A percentile compares a stretch with the other conserved stretches of the same genome.
These are phyloP conservation scores for Cucurbitaria berberidis DNA, from an alignment of 2,329 filamentous ascomycete genomes.

Conservation along the genomic window DNA sequence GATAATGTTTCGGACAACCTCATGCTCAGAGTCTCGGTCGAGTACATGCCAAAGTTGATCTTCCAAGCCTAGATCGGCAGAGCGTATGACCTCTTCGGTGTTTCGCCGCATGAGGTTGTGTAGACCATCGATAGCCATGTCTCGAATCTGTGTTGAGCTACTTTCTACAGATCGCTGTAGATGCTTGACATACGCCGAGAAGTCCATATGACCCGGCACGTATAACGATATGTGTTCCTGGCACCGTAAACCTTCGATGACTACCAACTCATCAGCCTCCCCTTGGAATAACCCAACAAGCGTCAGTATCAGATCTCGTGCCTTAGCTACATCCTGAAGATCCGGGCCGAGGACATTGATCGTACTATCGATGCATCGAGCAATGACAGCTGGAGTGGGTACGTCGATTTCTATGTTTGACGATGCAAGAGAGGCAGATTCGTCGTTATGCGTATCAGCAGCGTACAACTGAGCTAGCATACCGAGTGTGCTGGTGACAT, in stretches of 20 bases:
- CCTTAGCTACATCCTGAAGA: constrained; percentile 88
- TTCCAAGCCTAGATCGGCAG: constrained; percentile 79
- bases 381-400: constrained; percentile 80
- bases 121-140: constrained; percentile 84
- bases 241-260: constrained; percentile 79
- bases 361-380: constrained; percentile 88
- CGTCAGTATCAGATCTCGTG: constrained; percentile 88
- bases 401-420: constrained; percentile 91
- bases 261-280: constrained; percentile 72
- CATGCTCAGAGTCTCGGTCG: constrained; percentile 76
- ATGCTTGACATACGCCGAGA: constrained; percentile 79
- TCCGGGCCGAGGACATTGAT: constrained; percentile 97
- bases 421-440: constrained; percentile 77
- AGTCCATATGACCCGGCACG: constrained; percentile 85
- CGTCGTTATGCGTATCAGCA: constrained; percentile 87
- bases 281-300: constrained; percentile 82
- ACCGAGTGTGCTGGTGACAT: constrained; percentile 86
- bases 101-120: constrained; percentile 96
- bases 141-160: constrained; percentile 70
- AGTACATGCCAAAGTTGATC: constrained; percentile 91
- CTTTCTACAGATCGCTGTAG: constrained; percentile 80
- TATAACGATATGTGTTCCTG: constrained; percentile 92
- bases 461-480: constrained; percentile 95
- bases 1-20: constrained; percentile 84
- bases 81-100: constrained; percentile 78